phyloP scores from a whole-genome alignment of 345 rosid species.

The Ailanthus altissimus region DNA sequence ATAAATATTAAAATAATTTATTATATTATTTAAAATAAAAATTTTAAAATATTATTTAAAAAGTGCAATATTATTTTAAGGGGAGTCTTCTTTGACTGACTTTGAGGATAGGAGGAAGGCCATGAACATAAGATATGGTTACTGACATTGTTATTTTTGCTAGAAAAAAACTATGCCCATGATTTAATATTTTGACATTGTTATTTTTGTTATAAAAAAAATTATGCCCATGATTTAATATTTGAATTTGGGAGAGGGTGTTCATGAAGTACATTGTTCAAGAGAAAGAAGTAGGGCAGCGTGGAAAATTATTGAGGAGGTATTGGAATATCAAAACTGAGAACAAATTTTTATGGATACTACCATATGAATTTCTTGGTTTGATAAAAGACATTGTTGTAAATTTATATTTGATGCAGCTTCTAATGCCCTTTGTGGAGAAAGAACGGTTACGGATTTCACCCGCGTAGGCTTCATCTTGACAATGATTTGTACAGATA shows the following conservation, averaged over 20 bases:
- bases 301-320: constrained; percentile 57
- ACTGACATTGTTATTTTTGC: neutral
- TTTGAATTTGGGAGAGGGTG: constrained; percentile 20
- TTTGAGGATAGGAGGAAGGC: too few species aligned
- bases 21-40: too few species aligned
- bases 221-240: neutral
- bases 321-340: constrained; percentile 17
- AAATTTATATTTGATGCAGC: constrained; percentile 36
- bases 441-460: constrained; percentile 47
- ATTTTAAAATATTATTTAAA: too few species aligned
- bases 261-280: constrained; percentile 61
- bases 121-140: neutral
- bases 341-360: neutral
- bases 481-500: constrained; percentile 61
- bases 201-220: neutral
- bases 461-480: constrained; percentile 52
- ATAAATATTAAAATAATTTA: too few species aligned
- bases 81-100: too few species aligned
- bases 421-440: constrained; percentile 66
- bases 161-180: neutral
- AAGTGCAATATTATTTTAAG: too few species aligned
- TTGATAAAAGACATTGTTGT: constrained; percentile 18
- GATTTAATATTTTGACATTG: neutral
- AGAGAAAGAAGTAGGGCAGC: constrained; percentile 75
- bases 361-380: neutral